These are phyloP conservation scores for Dimocarpus longan DNA, from an alignment of 345 rosid genomes.

Conservation along the genomic window DNA sequence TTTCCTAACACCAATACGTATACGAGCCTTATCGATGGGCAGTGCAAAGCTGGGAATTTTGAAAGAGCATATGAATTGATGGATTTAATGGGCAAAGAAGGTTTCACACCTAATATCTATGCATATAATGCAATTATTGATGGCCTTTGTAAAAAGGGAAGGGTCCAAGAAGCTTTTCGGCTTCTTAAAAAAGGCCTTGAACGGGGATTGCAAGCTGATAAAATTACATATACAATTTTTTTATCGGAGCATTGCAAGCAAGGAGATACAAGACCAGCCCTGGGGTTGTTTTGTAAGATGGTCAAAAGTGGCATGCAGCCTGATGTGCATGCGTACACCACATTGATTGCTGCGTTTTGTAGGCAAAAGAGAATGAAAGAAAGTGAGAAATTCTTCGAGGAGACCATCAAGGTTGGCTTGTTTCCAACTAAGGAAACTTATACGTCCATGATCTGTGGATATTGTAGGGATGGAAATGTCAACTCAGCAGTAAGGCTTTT, in stretches of 20 bases:
- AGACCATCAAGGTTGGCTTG: slow-evolving; percentile 53
- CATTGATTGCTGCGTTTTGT: slow-evolving; percentile 68
- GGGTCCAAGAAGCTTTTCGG: slow-evolving; percentile 62
- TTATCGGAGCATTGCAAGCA: slow-evolving; percentile 70
- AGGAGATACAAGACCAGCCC: slow-evolving; percentile 49
- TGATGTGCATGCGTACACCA: slow-evolving; percentile 67
- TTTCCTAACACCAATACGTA: slow-evolving; percentile 71
- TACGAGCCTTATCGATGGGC: slow-evolving; percentile 70
- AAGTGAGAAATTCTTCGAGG: slow-evolving; percentile 61
- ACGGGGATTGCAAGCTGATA: slow-evolving; percentile 66
- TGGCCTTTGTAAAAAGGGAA: slow-evolving; percentile 68
- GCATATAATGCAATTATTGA: slow-evolving; percentile 62
- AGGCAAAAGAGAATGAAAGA: slow-evolving; percentile 68
- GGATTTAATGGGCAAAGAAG: slow-evolving; percentile 65
- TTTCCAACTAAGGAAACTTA: slow-evolving; percentile 88
- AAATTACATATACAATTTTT: slow-evolving; percentile 80
- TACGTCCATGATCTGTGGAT: slow-evolving; percentile 83
- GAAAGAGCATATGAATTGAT: slow-evolving; percentile 73
- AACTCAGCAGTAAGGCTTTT: slow-evolving; percentile 52
- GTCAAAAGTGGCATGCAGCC: slow-evolving; percentile 58
- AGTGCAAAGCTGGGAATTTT: slow-evolving; percentile 70
- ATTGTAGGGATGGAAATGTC: slow-evolving; percentile 57
- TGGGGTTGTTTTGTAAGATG: slow-evolving; percentile 65
- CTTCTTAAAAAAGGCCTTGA: slow-evolving; percentile 52
- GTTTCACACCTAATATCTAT: slow-evolving; percentile 62